A percentile compares a stretch with the other conserved stretches of the same genome.
phyloP scores from a whole-genome alignment of 805 yeast genomes.

The Ogataea paraovalis region DNA sequence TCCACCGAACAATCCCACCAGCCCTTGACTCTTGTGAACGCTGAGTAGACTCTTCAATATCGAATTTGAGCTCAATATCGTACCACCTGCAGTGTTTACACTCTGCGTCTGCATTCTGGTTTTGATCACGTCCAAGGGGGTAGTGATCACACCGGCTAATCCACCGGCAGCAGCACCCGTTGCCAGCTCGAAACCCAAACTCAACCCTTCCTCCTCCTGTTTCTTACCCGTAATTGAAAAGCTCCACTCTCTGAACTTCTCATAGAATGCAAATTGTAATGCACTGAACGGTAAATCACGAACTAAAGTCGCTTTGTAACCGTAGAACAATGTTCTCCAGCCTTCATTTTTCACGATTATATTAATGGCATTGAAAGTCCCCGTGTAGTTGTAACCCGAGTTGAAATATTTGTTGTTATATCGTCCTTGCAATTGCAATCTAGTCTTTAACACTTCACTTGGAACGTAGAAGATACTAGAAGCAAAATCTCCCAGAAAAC shows the following conservation, averaged over 20 bases:
- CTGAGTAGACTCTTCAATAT: conserved; percentile 47
- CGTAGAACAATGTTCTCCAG: conserved; percentile 68
- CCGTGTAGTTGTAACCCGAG: conserved; percentile 83
- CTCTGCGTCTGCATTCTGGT: conserved; percentile 90
- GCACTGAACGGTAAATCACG: conserved; percentile 97
- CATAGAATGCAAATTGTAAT: conserved; percentile 93
- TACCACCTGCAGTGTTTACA: conserved; percentile 5
- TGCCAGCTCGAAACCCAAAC: conserved; percentile 58
- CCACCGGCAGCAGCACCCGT: conserved; percentile 98
- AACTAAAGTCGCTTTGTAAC: conserved; percentile 89
- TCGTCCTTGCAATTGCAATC: conserved; percentile 89
- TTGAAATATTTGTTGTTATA: conserved; percentile 73
- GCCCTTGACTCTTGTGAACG: conserved; percentile 71
- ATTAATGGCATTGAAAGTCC: conserved; percentile 64
- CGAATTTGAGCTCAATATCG: conserved; percentile 36
- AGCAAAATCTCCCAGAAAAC: conserved; percentile 90
- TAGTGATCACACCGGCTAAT: conserved; percentile 80
- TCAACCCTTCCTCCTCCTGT: conserved; percentile 32
- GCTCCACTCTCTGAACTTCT: conserved; percentile 66
- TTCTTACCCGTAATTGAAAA: conserved; percentile 33
- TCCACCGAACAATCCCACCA: conserved; percentile 80
- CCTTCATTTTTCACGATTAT: conserved; percentile 74
- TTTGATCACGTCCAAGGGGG: conserved; percentile 89
- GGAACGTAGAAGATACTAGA: conserved; percentile 91
- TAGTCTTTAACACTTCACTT: conserved; percentile 87